Conservation (phyloP, 2,329 filamentous ascomycete species). For the Trichothecium sympodiale region DNA sequence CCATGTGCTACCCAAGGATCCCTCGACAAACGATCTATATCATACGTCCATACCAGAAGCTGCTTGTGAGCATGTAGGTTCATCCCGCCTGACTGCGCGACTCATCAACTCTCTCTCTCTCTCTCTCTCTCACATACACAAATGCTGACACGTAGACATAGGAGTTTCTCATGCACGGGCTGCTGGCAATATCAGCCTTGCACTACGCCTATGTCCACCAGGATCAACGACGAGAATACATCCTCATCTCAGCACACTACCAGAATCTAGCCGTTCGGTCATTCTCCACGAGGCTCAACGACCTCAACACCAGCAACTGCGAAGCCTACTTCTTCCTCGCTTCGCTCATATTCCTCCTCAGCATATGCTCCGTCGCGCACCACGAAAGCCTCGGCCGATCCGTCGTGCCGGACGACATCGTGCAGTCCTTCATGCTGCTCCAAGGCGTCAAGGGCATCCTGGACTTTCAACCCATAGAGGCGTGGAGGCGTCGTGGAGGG, state of each 20-base stretch:
- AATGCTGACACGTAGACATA: constrained; percentile 1
- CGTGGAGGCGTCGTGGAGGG: background rate
- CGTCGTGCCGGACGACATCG: constrained; percentile 7
- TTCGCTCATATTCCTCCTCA: constrained; percentile 10
- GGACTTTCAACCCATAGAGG: constrained; percentile 4
- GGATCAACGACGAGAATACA: constrained; percentile 6
- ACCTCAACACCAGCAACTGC: constrained; percentile 9
- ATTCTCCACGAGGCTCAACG: constrained; percentile 8
- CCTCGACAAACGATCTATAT: constrained; percentile 7
- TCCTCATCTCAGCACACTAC: constrained; percentile 8
- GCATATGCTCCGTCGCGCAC: constrained; percentile 8
- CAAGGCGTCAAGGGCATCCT: constrained; percentile 11
- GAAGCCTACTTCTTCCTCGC: constrained; percentile 11
- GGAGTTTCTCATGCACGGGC: constrained; percentile 11
- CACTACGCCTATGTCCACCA: constrained; percentile 9
- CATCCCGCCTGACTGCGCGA: constrained; percentile 2
- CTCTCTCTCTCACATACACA: too few species aligned
- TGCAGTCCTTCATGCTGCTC: constrained; percentile 9
- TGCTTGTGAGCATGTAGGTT: constrained; percentile 1
- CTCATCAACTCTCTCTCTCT: too few species aligned
- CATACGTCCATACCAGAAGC: constrained; percentile 2
- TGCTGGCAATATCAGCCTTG: constrained; percentile 9
- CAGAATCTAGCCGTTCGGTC: constrained; percentile 8
- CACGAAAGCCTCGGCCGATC: background rate
- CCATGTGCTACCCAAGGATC: constrained; percentile 1